Evolutionary conservation across 2,329 filamentous ascomycete species (phyloP).

Genomic region (Ambrosiella xylebori): DNA sequence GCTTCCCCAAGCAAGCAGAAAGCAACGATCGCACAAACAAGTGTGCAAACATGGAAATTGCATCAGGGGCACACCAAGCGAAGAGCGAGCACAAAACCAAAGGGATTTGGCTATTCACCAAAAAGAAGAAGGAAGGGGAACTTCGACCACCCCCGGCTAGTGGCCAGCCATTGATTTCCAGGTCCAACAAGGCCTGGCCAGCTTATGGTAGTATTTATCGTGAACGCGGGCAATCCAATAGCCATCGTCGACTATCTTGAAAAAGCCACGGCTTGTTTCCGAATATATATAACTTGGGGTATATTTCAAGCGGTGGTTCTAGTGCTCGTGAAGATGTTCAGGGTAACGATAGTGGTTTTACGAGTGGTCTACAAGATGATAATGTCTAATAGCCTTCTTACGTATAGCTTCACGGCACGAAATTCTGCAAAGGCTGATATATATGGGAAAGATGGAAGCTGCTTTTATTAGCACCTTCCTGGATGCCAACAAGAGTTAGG

Average conservation of each 20-base stretch:
- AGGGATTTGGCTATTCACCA: background rate
- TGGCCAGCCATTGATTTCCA: slow-evolving; percentile 1
- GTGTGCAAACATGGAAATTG: background rate
- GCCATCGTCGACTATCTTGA: background rate
- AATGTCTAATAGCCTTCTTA: too few relatives aligned
- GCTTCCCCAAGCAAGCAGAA: too few relatives aligned
- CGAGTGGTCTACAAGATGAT: too few relatives aligned
- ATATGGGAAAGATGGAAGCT: background rate
- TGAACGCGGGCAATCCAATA: background rate
- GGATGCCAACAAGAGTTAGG: background rate
- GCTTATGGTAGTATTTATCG: background rate
- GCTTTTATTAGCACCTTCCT: background rate
- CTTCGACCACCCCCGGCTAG: background rate
- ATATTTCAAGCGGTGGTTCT: background rate
- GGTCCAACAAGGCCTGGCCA: background rate
- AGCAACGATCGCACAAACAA: background rate
- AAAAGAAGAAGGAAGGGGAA: background rate
- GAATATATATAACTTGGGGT: background rate
- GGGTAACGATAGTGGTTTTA: too few relatives aligned
- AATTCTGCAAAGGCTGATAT: too few relatives aligned
- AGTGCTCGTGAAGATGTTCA: background rate
- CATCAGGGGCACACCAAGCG: background rate
- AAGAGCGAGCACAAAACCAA: background rate
- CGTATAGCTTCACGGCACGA: background rate
- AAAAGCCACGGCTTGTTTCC: too few relatives aligned